These are phyloP conservation scores for Lachnum nothofagi DNA, from an alignment of 2,329 filamentous ascomycete genomes.

Conservation along the genomic window DNA sequence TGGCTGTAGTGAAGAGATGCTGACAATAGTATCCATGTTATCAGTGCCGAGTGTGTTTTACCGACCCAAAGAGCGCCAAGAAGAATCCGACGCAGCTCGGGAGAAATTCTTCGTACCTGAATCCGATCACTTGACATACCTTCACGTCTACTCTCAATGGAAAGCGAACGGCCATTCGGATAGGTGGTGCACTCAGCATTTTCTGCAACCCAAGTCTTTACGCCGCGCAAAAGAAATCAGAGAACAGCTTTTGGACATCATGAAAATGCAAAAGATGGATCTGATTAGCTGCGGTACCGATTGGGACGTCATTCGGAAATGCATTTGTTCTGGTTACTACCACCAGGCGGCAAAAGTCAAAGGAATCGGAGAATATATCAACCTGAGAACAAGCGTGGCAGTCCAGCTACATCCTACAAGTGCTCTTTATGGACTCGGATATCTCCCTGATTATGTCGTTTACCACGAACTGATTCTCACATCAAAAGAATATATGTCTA, in stretches of 20 bases:
- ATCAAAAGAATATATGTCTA: constrained; percentile 96
- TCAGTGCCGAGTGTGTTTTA: constrained; percentile 97
- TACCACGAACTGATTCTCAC: constrained; percentile 98
- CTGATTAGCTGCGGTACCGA: constrained; percentile 88
- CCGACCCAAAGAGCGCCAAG: constrained; percentile 89
- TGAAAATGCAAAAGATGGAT: constrained; percentile 86
- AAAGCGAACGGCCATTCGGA: constrained; percentile 84
- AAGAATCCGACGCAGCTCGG: constrained; percentile 89
- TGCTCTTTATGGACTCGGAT: constrained; percentile 85
- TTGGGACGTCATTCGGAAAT: constrained; percentile 92
- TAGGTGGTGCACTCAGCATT: constrained; percentile 88
- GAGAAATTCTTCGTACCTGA: constrained; percentile 99
- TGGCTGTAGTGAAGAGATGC: constrained; percentile 92
- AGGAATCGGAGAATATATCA: constrained; percentile 95
- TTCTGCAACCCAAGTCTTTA: constrained; percentile 90
- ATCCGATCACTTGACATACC: constrained; percentile 89
- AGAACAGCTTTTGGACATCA: constrained; percentile 89
- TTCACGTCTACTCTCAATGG: constrained; percentile 96
- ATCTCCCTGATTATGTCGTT: constrained; percentile 92
- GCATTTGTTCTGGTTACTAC: constrained; percentile 96
- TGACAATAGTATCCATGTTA: constrained; percentile 96
- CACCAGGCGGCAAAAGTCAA: constrained; percentile 95
- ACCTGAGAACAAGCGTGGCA: constrained; percentile 87
- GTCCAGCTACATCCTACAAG: constrained; percentile 93
- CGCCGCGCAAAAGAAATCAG: constrained; percentile 89